phyloP scores from a whole-genome alignment of 2,329 filamentous ascomycete genomes.

The Talaromyces marneffei region DNA sequence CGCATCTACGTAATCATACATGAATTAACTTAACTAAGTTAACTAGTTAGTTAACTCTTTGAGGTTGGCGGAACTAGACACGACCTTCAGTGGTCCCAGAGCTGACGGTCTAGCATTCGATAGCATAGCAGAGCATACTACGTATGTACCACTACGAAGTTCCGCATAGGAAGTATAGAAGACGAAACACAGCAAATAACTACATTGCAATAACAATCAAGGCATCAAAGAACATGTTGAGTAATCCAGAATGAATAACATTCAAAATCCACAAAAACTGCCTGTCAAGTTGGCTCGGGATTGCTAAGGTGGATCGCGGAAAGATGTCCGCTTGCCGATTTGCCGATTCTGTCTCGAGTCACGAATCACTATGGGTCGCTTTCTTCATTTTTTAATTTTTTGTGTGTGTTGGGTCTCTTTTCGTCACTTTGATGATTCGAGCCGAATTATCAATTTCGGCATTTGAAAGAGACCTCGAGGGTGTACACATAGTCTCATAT shows the following conservation, averaged over 20 bases:
- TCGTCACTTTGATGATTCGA: neutral
- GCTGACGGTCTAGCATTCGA: neutral
- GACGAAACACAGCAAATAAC: neutral
- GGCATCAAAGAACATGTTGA: neutral
- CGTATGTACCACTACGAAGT: neutral
- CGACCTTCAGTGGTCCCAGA: neutral
- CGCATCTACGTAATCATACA: too few species aligned
- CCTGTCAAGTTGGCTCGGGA: neutral
- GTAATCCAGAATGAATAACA: neutral
- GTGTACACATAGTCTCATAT: neutral
- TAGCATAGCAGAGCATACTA: too few species aligned
- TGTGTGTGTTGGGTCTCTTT: neutral
- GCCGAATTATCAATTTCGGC: neutral
- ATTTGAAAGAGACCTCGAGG: neutral
- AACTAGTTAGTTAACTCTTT: too few species aligned
- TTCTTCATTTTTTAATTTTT: neutral
- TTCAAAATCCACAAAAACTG: neutral
- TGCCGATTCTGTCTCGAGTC: neutral
- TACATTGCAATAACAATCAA: too few species aligned
- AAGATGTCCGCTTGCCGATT: constrained; percentile 1
- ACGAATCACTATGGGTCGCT: neutral
- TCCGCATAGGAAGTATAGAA: neutral
- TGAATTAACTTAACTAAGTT: too few species aligned
- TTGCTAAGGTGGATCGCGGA: neutral
- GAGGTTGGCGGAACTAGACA: neutral